Conservation (phyloP, 2,329 filamentous ascomycete genomes). For the Aspergillus japonicus region DNA sequence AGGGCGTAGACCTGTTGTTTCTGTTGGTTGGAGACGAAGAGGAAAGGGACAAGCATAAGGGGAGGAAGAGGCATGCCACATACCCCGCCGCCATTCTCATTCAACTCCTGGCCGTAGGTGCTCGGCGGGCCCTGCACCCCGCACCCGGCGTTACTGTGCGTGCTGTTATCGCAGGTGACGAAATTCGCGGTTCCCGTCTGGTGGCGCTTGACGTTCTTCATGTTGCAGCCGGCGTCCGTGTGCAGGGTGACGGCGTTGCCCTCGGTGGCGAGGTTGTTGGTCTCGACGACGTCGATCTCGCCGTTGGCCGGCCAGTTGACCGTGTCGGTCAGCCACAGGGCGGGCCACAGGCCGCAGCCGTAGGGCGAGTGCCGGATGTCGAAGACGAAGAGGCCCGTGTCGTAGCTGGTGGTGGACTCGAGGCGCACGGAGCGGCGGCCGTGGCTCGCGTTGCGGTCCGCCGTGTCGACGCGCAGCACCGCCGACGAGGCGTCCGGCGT, state of each 20-base stretch:
- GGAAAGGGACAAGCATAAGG: too few species aligned
- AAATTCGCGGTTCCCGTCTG: slow-evolving; percentile 49
- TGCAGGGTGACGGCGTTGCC: slow-evolving; percentile 63
- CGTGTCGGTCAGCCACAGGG: slow-evolving; percentile 64
- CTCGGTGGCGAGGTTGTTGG: slow-evolving; percentile 53
- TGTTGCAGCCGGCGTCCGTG: slow-evolving; percentile 56
- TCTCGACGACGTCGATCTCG: slow-evolving; percentile 65
- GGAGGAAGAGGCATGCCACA: slow-evolving; percentile 8
- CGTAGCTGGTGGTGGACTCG: slow-evolving; percentile 60
- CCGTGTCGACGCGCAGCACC: slow-evolving; percentile 61
- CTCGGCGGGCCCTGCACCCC: slow-evolving; percentile 47
- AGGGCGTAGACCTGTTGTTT: slow-evolving; percentile 53
- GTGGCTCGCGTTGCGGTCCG: slow-evolving; percentile 56
- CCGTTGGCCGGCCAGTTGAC: slow-evolving; percentile 63
- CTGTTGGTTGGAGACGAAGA: neutral
- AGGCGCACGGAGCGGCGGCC: slow-evolving; percentile 65
- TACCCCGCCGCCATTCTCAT: slow-evolving; percentile 55
- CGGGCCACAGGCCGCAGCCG: slow-evolving; percentile 65
- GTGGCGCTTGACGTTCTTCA: slow-evolving; percentile 52
- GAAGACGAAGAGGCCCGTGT: slow-evolving; percentile 65
- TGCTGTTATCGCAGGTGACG: slow-evolving; percentile 53
- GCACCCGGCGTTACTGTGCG: slow-evolving; percentile 58
- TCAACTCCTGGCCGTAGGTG: slow-evolving; percentile 55
- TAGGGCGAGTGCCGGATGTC: slow-evolving; percentile 63
- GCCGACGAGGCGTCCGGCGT: slow-evolving; percentile 47